Base-by-base conservation (phyloP, 305 asterid genomes). In the Solanum chacoense region DNA sequence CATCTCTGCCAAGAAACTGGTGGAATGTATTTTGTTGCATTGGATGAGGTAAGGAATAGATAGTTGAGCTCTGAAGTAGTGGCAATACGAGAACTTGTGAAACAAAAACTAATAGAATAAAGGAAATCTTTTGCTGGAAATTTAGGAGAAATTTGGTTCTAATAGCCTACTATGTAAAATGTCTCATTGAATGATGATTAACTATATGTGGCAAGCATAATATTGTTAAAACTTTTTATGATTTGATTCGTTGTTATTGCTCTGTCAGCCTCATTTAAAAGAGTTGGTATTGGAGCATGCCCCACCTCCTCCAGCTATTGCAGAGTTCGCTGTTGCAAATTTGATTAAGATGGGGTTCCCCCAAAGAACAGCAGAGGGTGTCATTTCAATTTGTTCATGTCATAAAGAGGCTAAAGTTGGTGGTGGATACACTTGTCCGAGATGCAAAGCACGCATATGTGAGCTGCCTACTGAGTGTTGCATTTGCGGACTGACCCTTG, bases 321-420 rank as follows among this genome's bases (percentile, higher is more conserved):
- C 98, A 24, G 99, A 97, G 91, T 96, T 96, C 87, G 98, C 99
- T 65, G 84, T 94, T 87, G 95, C 99, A 29, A 97, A 95, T 94
- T 92, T 97, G 92, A 97, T 97, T 86, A 95, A 93, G 95, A 97
- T 97, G 99, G 99, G 99, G 12, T 97, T 97, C 90, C 98, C 99
- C 72, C 99, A 97, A 89, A 94, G 99, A 93, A 97, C 98, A 69
- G 99, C 99, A 32, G 98, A 96, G 92, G 98, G 98, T 81, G 96
- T 93, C 14, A 93, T 96, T 78, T 96, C 99, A 79, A 97, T 97
- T 26, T 97, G 99, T 91, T 94, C 98, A 26, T 97, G 99, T 89
- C 99, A 97, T 88, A 95, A 95, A 91, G 99, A 95, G 91, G 98
- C 98, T 86, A 97, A 96, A 93, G 91, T 93, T 89, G 98, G 98